These are phyloP conservation scores for Sutorius australiensis DNA, from an alignment of 768 basidiomycete species.

Conservation along the genomic window DNA sequence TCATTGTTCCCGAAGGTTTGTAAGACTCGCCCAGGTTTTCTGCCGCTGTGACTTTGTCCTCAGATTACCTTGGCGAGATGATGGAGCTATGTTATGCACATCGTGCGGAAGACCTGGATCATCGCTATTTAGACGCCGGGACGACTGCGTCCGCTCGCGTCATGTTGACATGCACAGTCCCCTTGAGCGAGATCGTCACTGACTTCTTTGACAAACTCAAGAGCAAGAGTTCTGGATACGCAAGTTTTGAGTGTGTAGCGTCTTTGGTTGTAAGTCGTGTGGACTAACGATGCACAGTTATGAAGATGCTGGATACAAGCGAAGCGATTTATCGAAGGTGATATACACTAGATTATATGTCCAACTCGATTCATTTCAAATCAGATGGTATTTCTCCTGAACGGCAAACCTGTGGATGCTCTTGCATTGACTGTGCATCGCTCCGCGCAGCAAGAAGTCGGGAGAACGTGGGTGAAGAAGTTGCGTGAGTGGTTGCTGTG, in stretches of 20 bases:
- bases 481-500: constrained; percentile 57
- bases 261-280: not conserved
- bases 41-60: not conserved
- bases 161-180: constrained; percentile 80
- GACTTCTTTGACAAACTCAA: constrained; percentile 96
- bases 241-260: constrained; percentile 78
- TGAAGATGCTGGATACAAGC: constrained; percentile 86
- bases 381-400: constrained; percentile 89
- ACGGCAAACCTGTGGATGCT: constrained; percentile 87
- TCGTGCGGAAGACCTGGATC: constrained; percentile 79
- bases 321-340: constrained; percentile 82
- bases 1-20: constrained; percentile 90
- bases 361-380: constrained; percentile 1
- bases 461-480: constrained; percentile 85
- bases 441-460: constrained; percentile 70
- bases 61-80: constrained; percentile 93
- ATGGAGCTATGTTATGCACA: constrained; percentile 90
- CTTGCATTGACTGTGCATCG: constrained; percentile 88
- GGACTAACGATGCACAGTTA: constrained; percentile 54
- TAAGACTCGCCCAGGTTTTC: not conserved
- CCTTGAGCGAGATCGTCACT: constrained; percentile 88
- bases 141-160: constrained; percentile 48
- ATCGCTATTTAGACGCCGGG: constrained; percentile 73
- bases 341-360: not conserved
- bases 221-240: constrained; percentile 86